phyloP scores from a whole-genome alignment of 805 yeast species.

The Diddensiella santjacobensis region DNA sequence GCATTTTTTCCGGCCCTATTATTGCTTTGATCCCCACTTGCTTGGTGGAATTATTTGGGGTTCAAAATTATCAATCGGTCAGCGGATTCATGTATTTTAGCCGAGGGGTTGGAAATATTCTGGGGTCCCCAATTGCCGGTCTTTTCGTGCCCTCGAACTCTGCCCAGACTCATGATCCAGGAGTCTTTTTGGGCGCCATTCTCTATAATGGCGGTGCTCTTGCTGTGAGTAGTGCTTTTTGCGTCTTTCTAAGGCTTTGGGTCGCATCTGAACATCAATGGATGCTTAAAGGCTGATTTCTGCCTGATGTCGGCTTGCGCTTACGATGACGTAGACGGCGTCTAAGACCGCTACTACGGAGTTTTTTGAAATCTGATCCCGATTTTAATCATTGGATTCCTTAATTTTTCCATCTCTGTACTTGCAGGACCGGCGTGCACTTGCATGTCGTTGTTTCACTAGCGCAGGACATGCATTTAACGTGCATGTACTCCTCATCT shows the following conservation, averaged over 20 bases:
- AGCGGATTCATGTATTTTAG: slow-evolving; percentile 21
- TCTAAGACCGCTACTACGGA: too few relatives aligned
- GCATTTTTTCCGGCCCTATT: slow-evolving; percentile 22
- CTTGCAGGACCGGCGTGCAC: too few relatives aligned
- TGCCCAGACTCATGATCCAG: slow-evolving; percentile 6
- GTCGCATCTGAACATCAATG: slow-evolving; percentile 42
- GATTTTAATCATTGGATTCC: too few relatives aligned
- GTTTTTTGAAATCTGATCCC: too few relatives aligned
- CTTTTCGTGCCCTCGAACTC: slow-evolving; percentile 12
- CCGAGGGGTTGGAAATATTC: slow-evolving; percentile 22
- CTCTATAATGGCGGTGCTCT: slow-evolving; percentile 20
- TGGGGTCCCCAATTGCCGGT: slow-evolving; percentile 26
- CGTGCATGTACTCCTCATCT: too few relatives aligned
- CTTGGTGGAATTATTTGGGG: slow-evolving; percentile 23
- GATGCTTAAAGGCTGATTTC: slow-evolving; percentile 58
- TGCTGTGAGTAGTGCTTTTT: slow-evolving; percentile 12
- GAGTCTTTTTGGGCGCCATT: slow-evolving; percentile 15
- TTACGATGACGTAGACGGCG: too few relatives aligned
- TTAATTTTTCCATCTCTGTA: too few relatives aligned
- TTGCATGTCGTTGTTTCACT: too few relatives aligned
- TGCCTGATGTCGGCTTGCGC: too few relatives aligned
- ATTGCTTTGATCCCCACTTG: slow-evolving; percentile 22
- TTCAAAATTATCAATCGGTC: slow-evolving; percentile 19
- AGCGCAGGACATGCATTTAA: too few relatives aligned
- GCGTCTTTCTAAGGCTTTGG: slow-evolving; percentile 28